phyloP scores from a whole-genome alignment of 2,329 filamentous ascomycete genomes.

The Ceratocystis cubensis region DNA sequence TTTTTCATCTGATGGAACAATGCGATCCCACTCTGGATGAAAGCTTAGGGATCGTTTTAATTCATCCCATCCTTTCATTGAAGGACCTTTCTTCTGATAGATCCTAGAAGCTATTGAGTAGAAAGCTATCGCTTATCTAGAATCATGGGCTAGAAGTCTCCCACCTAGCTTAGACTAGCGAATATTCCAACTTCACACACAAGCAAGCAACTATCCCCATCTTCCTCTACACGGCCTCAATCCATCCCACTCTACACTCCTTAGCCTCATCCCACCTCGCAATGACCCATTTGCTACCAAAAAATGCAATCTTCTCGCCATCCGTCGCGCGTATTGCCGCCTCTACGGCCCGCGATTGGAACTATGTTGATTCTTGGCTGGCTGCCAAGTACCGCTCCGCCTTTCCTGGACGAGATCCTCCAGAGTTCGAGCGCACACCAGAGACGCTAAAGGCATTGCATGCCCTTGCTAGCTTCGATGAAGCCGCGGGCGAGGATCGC shows the following conservation, averaged over 20 bases:
- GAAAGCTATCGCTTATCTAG: no score
- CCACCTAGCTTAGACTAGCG: no score
- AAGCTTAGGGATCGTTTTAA: no score
- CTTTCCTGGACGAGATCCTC: slow-evolving; percentile 44
- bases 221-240: neutral
- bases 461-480: slow-evolving; percentile 61
- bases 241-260: neutral
- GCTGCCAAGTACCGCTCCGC: slow-evolving; percentile 48
- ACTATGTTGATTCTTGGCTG: slow-evolving; percentile 75
- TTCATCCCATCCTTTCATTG: no score
- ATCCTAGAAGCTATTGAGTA: no score
- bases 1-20: no score
- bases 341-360: slow-evolving; percentile 81
- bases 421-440: slow-evolving; percentile 72
- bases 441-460: slow-evolving; percentile 68
- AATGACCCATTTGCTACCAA: slow-evolving; percentile 32
- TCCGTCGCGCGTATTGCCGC: slow-evolving; percentile 61
- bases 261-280: neutral
- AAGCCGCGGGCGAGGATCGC: slow-evolving; percentile 61
- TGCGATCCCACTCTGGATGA: no score
- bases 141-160: no score
- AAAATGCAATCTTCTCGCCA: slow-evolving; percentile 52
- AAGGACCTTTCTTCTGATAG: no score
- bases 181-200: no score
- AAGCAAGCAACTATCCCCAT: neutral